Conservation (phyloP, 768 basidiomycete species). For the Pleurotus citrinopileatus region DNA sequence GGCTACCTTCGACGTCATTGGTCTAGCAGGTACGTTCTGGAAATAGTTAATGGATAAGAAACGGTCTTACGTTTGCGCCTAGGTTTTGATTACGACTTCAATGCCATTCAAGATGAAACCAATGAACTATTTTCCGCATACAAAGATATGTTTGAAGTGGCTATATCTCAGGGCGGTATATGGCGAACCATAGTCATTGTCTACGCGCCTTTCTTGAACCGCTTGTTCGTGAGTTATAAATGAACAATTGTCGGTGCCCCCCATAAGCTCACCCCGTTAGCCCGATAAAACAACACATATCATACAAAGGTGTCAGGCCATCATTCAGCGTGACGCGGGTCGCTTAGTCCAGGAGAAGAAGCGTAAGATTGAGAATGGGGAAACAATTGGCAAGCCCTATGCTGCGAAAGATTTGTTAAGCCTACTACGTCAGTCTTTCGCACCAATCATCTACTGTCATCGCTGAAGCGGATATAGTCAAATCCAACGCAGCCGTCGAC, state of each 20-base stretch:
- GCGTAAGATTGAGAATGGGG: slow-evolving; percentile 58
- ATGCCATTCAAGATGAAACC: slow-evolving; percentile 74
- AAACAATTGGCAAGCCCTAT: slow-evolving; percentile 47
- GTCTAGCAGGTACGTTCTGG: slow-evolving; percentile 63
- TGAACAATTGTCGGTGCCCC: background rate
- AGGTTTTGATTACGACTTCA: slow-evolving; percentile 89
- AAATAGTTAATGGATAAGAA: too few relatives aligned
- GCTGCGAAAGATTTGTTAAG: slow-evolving; percentile 75
- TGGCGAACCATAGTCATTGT: slow-evolving; percentile 46
- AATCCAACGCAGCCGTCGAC: slow-evolving; percentile 76
- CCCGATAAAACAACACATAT: slow-evolving; percentile 50
- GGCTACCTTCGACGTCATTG: slow-evolving; percentile 89
- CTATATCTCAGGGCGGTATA: slow-evolving; percentile 53
- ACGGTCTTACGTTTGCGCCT: background rate
- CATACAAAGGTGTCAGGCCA: slow-evolving; percentile 52
- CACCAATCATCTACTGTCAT: slow-evolving; percentile 6
- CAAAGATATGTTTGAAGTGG: slow-evolving; percentile 81
- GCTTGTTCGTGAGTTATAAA: slow-evolving; percentile 49
- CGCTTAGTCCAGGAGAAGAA: slow-evolving; percentile 80
- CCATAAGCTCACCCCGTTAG: slow-evolving; percentile 30
- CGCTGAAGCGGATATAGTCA: slow-evolving; percentile 46
- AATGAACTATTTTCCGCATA: slow-evolving; percentile 79
- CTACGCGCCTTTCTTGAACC: slow-evolving; percentile 55
- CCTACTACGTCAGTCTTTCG: slow-evolving; percentile 57
- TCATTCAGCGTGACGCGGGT: slow-evolving; percentile 71